Evolutionary conservation across 2,329 filamentous ascomycete genomes (phyloP).

Genomic region (Neoscytalidium dimidiatum): DNA sequence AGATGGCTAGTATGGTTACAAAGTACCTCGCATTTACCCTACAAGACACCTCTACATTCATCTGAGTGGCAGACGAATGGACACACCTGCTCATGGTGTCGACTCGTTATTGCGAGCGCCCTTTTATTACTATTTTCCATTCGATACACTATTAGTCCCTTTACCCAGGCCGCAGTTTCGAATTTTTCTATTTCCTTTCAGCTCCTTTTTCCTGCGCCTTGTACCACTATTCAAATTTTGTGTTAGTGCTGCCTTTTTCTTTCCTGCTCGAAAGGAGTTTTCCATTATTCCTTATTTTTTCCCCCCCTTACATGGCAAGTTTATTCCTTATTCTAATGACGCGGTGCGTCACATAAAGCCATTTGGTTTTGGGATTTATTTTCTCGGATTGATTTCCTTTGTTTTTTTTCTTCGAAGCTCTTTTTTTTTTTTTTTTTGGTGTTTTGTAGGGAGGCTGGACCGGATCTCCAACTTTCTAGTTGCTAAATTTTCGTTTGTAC

Average conservation of each 20-base stretch:
- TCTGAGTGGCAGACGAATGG: neutral
- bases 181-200: neutral
- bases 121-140: neutral
- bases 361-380: neutral
- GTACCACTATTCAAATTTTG: constrained; percentile 9
- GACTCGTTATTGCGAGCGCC: neutral
- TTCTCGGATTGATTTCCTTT: neutral
- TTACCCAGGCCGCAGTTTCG: constrained; percentile 10
- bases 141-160: neutral
- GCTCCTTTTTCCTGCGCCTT: constrained; percentile 13
- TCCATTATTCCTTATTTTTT: neutral
- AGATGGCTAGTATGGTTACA: constrained; percentile 3
- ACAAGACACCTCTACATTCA: constrained; percentile 16
- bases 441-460: constrained; percentile 14
- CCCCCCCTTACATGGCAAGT: neutral
- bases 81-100: neutral
- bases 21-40: neutral
- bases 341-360: constrained; percentile 4
- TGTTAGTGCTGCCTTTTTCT: neutral
- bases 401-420: neutral
- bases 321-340: constrained; percentile 9
- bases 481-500: constrained; percentile 11
- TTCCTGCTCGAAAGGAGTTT: neutral
- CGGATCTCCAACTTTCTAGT: constrained; percentile 5
- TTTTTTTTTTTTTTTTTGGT: neutral